Percentiles rank a stretch among this genome's conserved stretches.
phyloP scores from a whole-genome alignment of 2,329 filamentous ascomycete species.

The Ophiocordyceps camponoti-saundersi region DNA sequence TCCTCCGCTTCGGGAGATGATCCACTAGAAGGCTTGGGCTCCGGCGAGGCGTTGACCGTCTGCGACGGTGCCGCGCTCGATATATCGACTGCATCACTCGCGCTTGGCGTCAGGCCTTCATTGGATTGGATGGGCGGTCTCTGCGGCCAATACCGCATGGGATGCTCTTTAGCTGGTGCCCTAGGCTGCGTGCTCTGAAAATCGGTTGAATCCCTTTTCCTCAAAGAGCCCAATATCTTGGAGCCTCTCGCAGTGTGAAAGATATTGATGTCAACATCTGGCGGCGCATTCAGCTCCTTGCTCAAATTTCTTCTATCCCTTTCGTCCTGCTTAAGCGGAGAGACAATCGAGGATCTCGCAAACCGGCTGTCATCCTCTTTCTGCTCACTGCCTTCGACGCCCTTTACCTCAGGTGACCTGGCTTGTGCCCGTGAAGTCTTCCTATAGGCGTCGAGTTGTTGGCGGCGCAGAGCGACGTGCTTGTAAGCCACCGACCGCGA shows the following conservation, averaged over 20 bases:
- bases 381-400: not conserved
- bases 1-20: slow-evolving; percentile 1
- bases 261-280: slow-evolving; percentile 26
- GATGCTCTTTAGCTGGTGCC: slow-evolving; percentile 17
- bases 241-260: slow-evolving; percentile 30
- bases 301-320: slow-evolving; percentile 3
- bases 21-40: not conserved
- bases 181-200: slow-evolving; percentile 3
- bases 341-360: not conserved
- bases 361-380: not conserved
- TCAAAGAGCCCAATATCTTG: slow-evolving; percentile 22
- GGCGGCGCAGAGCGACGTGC: slow-evolving; percentile 39
- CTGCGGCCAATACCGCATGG: slow-evolving; percentile 17
- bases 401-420: not conserved
- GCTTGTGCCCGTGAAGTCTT: slow-evolving; percentile 16
- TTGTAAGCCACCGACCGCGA: slow-evolving; percentile 49
- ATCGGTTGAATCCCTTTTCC: slow-evolving; percentile 8
- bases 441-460: slow-evolving; percentile 34
- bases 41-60: not conserved
- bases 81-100: not conserved
- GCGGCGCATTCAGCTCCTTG: slow-evolving; percentile 17
- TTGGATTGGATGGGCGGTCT: slow-evolving; percentile 7
- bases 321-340: slow-evolving; percentile 1
- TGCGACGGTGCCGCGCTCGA: not conserved
- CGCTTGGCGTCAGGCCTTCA: not conserved